Evolutionary conservation across 2,329 filamentous ascomycete genomes (phyloP), one percentile per base, ranked within the genome.

Genomic region (Colletotrichum incanum): DNA sequence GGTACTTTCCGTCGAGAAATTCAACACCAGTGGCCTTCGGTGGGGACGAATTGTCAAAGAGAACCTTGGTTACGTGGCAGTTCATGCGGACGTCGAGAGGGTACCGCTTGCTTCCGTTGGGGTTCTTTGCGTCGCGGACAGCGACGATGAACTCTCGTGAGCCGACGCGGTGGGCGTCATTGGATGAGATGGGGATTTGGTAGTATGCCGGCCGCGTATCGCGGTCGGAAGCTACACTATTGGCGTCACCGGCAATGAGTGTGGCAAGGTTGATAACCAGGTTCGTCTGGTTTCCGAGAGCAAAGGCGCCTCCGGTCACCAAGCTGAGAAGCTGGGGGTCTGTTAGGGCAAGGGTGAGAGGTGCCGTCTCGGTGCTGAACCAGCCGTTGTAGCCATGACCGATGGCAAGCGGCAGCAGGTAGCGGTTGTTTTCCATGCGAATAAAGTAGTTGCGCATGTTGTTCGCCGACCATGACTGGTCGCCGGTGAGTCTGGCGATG

Each of bases 401-500:
- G 50, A 54, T 62, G 77, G 72, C 49, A 67, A 81, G 67, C 73
- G 82, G 66, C 76, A 82, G 68, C 1, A 89, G 80, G 78, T 91
- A 90, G 11, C 82, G 76, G 81, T 87, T 87, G 66, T 85, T 82
- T 79, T 92, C 89, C 61, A 91, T 76, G 73, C 83, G 84, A 55
- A 81, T 76, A 65, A 88, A 90, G 80, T 90, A 89, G 67, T 85
- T 80, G 72, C 88, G 83, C 89, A 92, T 92, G 71, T 88, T 89
- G 1, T 81, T 80, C 0, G 89, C 81, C 0, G 80, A 78, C 89
- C 89, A 91, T 0, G 87, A 86, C 9, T 77, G 74, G 71, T 92
- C 89, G 4, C 88, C 87, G 2, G 90, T 92, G 31, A 90, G 75
- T 16, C 78, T 76, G 2, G 84, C 84, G 67, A 92, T 86, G 76